phyloP scores from a whole-genome alignment of 805 yeast species.

The Starmerella kuoi region DNA sequence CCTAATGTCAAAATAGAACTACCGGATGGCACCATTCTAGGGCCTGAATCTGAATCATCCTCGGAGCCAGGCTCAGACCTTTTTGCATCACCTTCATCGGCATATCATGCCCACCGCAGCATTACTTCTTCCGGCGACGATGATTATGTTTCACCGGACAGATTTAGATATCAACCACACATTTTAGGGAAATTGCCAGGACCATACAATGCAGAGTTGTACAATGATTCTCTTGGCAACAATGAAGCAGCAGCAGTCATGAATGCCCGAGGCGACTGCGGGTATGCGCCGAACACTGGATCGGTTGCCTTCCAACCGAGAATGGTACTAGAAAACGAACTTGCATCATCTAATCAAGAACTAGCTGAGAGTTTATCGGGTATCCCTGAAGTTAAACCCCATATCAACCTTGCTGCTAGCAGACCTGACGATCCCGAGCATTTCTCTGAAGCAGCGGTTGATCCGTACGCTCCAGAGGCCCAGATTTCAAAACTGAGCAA shows the following conservation, averaged over 20 bases:
- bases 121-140: background rate
- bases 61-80: too few relatives aligned
- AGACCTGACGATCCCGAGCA: background rate
- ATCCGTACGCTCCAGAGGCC: conserved; percentile 1
- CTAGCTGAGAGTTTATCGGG: conserved; percentile 10
- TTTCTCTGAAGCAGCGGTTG: background rate
- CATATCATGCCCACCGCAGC: background rate
- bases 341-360: conserved; percentile 4
- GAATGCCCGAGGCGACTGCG: conserved; percentile 2
- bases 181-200: background rate
- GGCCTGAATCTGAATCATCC: background rate
- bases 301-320: background rate
- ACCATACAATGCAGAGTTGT: conserved; percentile 11
- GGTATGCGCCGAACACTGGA: conserved; percentile 6
- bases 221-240: conserved; percentile 9
- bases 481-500: conserved; percentile 12
- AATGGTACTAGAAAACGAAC: background rate
- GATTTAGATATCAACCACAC: background rate
- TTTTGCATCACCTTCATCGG: background rate
- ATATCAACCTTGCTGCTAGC: background rate
- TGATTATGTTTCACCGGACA: background rate
- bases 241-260: conserved; percentile 7
- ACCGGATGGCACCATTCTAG: conserved; percentile 8
- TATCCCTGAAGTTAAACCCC: background rate
- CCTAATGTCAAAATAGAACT: background rate